Conservation (phyloP, 2,329 filamentous ascomycete genomes). For the Dactylonectria estremocensis region DNA sequence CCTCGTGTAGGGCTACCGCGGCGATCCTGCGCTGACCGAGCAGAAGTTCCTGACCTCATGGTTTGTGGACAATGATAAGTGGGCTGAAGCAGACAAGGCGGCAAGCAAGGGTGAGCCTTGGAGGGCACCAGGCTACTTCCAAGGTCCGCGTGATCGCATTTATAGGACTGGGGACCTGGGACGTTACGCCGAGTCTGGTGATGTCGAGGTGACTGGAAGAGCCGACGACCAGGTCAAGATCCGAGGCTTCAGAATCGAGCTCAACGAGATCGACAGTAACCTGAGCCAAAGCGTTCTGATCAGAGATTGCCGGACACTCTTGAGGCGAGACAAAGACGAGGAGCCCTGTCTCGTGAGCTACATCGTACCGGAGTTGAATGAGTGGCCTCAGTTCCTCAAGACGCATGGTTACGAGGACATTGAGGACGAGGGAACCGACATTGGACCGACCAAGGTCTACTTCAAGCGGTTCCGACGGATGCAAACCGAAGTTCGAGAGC, state of each 20-base stretch:
- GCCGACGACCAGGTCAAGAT: slow-evolving; percentile 94
- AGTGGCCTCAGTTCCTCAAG: slow-evolving; percentile 80
- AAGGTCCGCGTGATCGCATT: slow-evolving; percentile 85
- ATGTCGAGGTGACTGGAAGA: neutral
- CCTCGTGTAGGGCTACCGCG: no score
- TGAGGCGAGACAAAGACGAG: slow-evolving; percentile 66
- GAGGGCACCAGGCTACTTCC: slow-evolving; percentile 79
- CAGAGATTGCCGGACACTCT: slow-evolving; percentile 87
- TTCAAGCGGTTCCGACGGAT: slow-evolving; percentile 62
- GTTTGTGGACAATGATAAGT: slow-evolving; percentile 83
- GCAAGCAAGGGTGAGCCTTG: slow-evolving; percentile 77
- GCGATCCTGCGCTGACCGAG: slow-evolving; percentile 71
- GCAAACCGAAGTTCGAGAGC: slow-evolving; percentile 60
- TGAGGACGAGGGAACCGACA: slow-evolving; percentile 66
- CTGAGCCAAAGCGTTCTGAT: slow-evolving; percentile 82
- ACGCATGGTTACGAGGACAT: slow-evolving; percentile 68
- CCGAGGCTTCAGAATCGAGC: slow-evolving; percentile 94
- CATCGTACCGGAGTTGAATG: slow-evolving; percentile 78
- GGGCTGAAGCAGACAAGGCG: slow-evolving; percentile 75
- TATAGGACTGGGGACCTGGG: slow-evolving; percentile 93
- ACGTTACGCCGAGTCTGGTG: slow-evolving; percentile 45
- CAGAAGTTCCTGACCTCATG: slow-evolving; percentile 88
- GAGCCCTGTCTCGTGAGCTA: slow-evolving; percentile 92
- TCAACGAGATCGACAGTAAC: slow-evolving; percentile 92
- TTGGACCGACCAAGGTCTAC: slow-evolving; percentile 60